These are phyloP conservation scores for Zopfia rhizophila DNA, from an alignment of 2,329 filamentous ascomycete species.

Conservation along the genomic window DNA sequence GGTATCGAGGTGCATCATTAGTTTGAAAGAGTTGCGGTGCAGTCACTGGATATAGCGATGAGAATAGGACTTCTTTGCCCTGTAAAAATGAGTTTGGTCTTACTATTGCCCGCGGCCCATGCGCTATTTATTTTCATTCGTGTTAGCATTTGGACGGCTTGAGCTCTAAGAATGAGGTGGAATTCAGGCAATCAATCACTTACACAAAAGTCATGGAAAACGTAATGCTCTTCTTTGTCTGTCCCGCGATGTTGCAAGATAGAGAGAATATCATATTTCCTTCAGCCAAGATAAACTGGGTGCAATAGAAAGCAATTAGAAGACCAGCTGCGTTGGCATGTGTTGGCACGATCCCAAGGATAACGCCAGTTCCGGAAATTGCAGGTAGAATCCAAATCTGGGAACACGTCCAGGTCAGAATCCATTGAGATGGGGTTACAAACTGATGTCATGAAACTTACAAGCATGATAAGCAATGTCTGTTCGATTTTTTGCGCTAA, in stretches of 20 bases:
- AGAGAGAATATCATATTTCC: constrained; percentile 28
- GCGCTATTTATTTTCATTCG: too few species aligned
- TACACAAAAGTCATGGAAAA: constrained; percentile 25
- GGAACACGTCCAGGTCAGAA: background rate
- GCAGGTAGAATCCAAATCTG: constrained; percentile 19
- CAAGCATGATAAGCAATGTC: constrained; percentile 33
- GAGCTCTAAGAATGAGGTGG: background rate
- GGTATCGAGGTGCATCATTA: constrained; percentile 25
- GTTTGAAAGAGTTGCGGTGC: constrained; percentile 26
- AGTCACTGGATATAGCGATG: too few species aligned
- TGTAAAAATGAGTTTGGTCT: too few species aligned
- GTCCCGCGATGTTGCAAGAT: constrained; percentile 26
- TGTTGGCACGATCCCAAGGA: constrained; percentile 31
- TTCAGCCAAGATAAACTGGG: constrained; percentile 35
- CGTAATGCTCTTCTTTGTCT: constrained; percentile 28
- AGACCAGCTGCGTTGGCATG: constrained; percentile 29
- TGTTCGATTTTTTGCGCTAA: constrained; percentile 28
- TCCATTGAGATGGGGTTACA: background rate
- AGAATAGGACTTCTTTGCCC: too few species aligned
- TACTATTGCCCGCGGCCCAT: constrained; percentile 14
- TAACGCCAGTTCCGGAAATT: constrained; percentile 33
- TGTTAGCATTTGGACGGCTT: background rate
- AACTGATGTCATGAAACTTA: constrained; percentile 13
- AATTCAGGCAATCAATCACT: background rate
- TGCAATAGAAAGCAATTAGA: constrained; percentile 41